Conservation (phyloP, 2,329 filamentous ascomycete species). For the Fusarium brachygibbosum region DNA sequence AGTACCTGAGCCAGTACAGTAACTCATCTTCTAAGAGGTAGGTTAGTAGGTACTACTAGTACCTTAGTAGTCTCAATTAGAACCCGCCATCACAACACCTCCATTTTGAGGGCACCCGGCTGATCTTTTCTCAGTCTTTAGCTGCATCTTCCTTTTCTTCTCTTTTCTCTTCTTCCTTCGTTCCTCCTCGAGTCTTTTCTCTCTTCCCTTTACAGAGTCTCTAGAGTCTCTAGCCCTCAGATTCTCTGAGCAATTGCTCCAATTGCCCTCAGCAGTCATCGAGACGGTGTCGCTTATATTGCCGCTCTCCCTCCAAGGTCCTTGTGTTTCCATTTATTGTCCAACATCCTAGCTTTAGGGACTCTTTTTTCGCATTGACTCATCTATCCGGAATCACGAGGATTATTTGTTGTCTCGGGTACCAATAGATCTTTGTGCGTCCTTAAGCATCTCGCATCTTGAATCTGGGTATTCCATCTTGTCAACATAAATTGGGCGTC, state of each 20-base stretch:
- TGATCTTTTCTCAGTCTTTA: slow-evolving; percentile 35
- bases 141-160: slow-evolving; percentile 25
- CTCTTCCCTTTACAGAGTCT: slow-evolving; percentile 27
- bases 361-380: slow-evolving; percentile 20
- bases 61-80: not conserved
- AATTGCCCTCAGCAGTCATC: slow-evolving; percentile 28
- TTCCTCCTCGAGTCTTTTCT: slow-evolving; percentile 17
- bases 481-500: slow-evolving; percentile 34
- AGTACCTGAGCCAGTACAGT: slow-evolving; percentile 9
- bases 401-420: slow-evolving; percentile 23
- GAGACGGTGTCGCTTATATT: slow-evolving; percentile 1
- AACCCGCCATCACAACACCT: slow-evolving; percentile 33
- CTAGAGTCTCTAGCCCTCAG: slow-evolving; percentile 28
- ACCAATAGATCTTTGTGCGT: slow-evolving; percentile 33
- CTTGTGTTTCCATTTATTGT: slow-evolving; percentile 21
- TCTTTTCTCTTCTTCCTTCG: slow-evolving; percentile 26
- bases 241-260: slow-evolving; percentile 32
- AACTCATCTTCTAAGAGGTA: not conserved
- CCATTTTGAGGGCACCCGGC: slow-evolving; percentile 22
- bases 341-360: not conserved
- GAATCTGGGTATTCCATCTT: slow-evolving; percentile 22
- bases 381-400: slow-evolving; percentile 19
- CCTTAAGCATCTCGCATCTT: slow-evolving; percentile 26
- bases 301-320: not conserved
- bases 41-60: not conserved